Percentiles rank a stretch among this genome's conserved stretches.
Evolutionary conservation across 1,139 yeast genomes (phyloP).

Genomic region (Zygosaccharomyces sapae): DNA sequence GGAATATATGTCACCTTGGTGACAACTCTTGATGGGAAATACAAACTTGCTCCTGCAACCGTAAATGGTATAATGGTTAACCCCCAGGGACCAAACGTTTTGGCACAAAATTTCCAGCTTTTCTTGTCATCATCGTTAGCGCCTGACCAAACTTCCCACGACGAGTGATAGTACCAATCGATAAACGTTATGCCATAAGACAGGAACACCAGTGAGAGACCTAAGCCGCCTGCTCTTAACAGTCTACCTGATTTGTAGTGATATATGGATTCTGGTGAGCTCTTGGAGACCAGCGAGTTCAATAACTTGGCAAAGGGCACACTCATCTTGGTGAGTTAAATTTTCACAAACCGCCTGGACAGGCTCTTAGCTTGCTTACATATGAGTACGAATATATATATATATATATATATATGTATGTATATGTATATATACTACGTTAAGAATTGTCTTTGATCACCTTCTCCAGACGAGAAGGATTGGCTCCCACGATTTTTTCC

Average conservation of each 20-base stretch:
- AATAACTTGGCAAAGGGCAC: slow-evolving; percentile 21
- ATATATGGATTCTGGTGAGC: slow-evolving; percentile 28
- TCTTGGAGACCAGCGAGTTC: slow-evolving; percentile 19
- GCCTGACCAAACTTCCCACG: slow-evolving; percentile 18
- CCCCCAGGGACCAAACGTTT: slow-evolving; percentile 26
- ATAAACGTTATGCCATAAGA: slow-evolving; percentile 31
- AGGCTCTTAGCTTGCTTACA: too few relatives aligned
- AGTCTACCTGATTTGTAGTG: slow-evolving; percentile 22
- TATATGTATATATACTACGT: not conserved
- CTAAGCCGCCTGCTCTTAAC: slow-evolving; percentile 26
- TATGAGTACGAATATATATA: too few relatives aligned
- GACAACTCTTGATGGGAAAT: slow-evolving; percentile 29
- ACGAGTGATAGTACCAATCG: slow-evolving; percentile 29
- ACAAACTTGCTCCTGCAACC: slow-evolving; percentile 26
- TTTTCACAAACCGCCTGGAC: too few relatives aligned
- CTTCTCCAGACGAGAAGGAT: slow-evolving; percentile 47
- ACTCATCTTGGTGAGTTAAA: slow-evolving; percentile 10
- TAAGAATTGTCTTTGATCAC: slow-evolving; percentile 36
- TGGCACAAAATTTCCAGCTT: slow-evolving; percentile 18
- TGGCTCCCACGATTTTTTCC: slow-evolving; percentile 72
- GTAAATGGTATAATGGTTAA: slow-evolving; percentile 31
- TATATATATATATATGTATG: not conserved
- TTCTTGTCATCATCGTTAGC: slow-evolving; percentile 18
- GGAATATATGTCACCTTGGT: slow-evolving; percentile 30
- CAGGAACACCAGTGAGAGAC: slow-evolving; percentile 28